phyloP scores from a whole-genome alignment of 257 asterid species.

The Fraxinus excelsior region DNA sequence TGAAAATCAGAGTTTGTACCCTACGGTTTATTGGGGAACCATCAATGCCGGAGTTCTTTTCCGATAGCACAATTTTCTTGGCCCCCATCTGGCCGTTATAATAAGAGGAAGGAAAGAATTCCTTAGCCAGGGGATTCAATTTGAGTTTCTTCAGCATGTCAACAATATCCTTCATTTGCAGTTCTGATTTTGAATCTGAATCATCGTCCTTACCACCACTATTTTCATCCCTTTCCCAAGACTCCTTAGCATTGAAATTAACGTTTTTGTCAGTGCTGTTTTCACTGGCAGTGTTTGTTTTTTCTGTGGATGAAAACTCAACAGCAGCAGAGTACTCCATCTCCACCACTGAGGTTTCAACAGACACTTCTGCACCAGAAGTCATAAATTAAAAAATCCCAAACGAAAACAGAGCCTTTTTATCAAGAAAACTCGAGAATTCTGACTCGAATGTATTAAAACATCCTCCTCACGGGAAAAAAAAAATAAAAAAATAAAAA shows the following conservation, averaged over 20 bases:
- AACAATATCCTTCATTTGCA: conserved; percentile 66
- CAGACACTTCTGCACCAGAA: conserved; percentile 76
- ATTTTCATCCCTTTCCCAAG: conserved; percentile 33
- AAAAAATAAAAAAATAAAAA: not conserved
- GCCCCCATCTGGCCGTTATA: conserved; percentile 52
- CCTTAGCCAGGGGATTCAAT: conserved; percentile 91
- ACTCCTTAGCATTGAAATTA: conserved; percentile 41
- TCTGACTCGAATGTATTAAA: conserved; percentile 19
- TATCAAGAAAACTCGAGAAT: conserved; percentile 22
- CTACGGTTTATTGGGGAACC: conserved; percentile 58
- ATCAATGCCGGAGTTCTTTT: conserved; percentile 53
- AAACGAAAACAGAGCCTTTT: conserved; percentile 2
- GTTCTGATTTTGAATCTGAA: conserved; percentile 57
- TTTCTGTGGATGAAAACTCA: conserved; percentile 50
- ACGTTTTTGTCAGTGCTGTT: conserved; percentile 31
- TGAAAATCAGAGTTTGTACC: conserved; percentile 47
- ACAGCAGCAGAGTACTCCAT: conserved; percentile 39
- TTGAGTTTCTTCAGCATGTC: conserved; percentile 75
- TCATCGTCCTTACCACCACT: conserved; percentile 54
- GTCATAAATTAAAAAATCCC: conserved; percentile 55
- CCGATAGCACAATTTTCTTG: conserved; percentile 47
- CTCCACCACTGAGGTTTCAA: conserved; percentile 61
- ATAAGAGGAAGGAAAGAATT: conserved; percentile 79
- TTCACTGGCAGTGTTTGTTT: conserved; percentile 27
- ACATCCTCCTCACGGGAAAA: not conserved